A percentile compares a stretch with the other conserved stretches of the same genome.
These are phyloP conservation scores for Paracorniculantispora psalliotae DNA, from an alignment of 2,329 filamentous ascomycete species.

Conservation along the genomic window DNA sequence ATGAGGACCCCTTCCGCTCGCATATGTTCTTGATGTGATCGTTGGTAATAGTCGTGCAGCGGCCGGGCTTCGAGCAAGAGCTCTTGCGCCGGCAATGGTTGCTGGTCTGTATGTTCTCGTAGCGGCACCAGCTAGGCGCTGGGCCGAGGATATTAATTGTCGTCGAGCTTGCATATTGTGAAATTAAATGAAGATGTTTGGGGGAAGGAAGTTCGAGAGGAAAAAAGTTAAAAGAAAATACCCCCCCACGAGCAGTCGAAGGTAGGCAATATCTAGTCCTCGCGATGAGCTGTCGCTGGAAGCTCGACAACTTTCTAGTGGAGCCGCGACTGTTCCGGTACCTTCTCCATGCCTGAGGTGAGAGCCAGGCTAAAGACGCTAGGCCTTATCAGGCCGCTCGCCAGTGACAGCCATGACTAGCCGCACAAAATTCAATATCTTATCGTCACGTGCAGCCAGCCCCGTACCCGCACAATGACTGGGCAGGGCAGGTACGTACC, in stretches of 20 bases:
- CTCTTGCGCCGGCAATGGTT: slow-evolving; percentile 19
- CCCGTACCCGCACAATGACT: slow-evolving; percentile 25
- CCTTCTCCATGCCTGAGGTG: slow-evolving; percentile 25
- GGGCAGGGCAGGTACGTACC: slow-evolving; percentile 16
- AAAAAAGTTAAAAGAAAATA: neutral
- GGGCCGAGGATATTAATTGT: slow-evolving; percentile 34
- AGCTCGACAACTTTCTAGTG: slow-evolving; percentile 22
- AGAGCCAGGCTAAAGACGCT: slow-evolving; percentile 3
- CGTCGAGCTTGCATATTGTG: slow-evolving; percentile 37
- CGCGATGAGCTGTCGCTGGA: slow-evolving; percentile 10
- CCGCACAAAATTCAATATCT: slow-evolving; percentile 16
- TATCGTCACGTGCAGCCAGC: slow-evolving; percentile 34
- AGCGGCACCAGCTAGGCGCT: slow-evolving; percentile 31
- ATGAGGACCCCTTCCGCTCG: slow-evolving; percentile 72
- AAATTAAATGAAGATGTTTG: neutral
- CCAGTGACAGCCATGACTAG: neutral
- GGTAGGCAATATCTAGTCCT: slow-evolving; percentile 12
- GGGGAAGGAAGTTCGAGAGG: neutral
- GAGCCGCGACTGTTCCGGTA: slow-evolving; percentile 35
- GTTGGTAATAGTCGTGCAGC: slow-evolving; percentile 32
- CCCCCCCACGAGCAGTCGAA: neutral
- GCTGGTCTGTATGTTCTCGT: slow-evolving; percentile 26
- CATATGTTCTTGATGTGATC: slow-evolving; percentile 48
- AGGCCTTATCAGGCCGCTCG: neutral
- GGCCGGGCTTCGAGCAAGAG: slow-evolving; percentile 12